These are phyloP conservation scores for Diutina rugosa DNA, from an alignment of 1,139 yeast genomes.

Conservation along the genomic window DNA sequence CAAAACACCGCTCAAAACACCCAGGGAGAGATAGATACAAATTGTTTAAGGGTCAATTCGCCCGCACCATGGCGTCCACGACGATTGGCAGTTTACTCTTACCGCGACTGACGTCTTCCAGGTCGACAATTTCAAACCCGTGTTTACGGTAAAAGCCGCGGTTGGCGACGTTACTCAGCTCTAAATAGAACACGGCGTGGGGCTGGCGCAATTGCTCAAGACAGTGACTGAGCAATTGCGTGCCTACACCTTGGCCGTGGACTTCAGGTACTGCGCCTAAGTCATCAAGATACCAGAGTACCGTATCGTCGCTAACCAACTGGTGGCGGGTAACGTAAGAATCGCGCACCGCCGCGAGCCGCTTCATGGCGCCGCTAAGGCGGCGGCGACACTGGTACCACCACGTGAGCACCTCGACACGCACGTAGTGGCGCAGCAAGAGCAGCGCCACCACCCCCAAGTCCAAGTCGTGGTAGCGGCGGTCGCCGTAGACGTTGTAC, in stretches of 20 bases:
- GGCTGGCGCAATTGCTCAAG: conserved; percentile 9
- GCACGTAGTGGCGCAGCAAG: background rate
- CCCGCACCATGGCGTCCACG: background rate
- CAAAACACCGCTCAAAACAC: background rate
- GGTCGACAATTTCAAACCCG: background rate
- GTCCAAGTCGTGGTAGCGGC: background rate
- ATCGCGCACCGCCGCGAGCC: conserved; percentile 5
- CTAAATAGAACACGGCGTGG: background rate
- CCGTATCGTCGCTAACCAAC: conserved; percentile 7
- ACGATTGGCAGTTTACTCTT: background rate
- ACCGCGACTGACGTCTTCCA: background rate
- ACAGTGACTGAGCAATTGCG: conserved; percentile 18
- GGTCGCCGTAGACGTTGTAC: background rate
- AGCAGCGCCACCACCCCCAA: background rate
- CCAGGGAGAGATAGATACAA: background rate
- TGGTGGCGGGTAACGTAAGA: conserved; percentile 13
- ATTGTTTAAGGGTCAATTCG: no score
- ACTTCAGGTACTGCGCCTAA: conserved; percentile 26
- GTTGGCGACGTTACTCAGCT: background rate
- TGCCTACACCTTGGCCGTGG: conserved; percentile 29
- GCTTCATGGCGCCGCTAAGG: background rate
- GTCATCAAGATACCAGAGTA: conserved; percentile 28
- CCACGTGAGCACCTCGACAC: background rate
- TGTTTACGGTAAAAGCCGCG: background rate
- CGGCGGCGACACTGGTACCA: background rate